phyloP scores from a whole-genome alignment of 345 rosid species.

The Gossypium rotundifolium region DNA sequence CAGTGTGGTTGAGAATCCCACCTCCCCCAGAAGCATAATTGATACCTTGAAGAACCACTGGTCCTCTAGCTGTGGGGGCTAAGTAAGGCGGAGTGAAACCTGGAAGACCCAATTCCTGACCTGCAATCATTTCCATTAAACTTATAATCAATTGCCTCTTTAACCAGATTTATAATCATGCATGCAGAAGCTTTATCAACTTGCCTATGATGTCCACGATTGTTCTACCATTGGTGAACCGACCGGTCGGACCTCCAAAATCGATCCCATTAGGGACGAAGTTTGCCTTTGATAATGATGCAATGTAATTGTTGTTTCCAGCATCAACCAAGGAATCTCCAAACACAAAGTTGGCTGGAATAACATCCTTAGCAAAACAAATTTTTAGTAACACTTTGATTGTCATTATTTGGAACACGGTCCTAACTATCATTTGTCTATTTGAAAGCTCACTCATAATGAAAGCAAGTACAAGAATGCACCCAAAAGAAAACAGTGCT shows the following conservation, averaged over 20 bases:
- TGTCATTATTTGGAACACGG: not conserved
- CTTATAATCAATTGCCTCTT: not conserved
- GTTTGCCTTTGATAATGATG: constrained; percentile 58
- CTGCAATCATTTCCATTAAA: constrained; percentile 19
- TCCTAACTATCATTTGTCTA: not conserved
- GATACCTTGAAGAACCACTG: constrained; percentile 50
- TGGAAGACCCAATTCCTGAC: constrained; percentile 35
- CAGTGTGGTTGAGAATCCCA: constrained; percentile 69
- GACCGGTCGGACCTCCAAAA: constrained; percentile 62
- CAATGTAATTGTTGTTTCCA: constrained; percentile 74
- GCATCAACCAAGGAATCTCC: constrained; percentile 78
- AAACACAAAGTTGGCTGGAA: constrained; percentile 51
- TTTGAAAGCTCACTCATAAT: constrained; percentile 11
- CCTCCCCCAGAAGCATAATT: constrained; percentile 83
- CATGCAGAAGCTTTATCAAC: not conserved
- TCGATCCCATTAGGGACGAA: constrained; percentile 69
- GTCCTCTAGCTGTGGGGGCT: constrained; percentile 57
- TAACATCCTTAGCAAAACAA: constrained; percentile 18
- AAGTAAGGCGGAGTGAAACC: constrained; percentile 60
- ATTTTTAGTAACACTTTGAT: constrained; percentile 11
- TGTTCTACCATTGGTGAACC: constrained; percentile 78
- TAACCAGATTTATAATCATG: not conserved
- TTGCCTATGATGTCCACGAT: constrained; percentile 66
- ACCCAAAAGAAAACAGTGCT: not conserved
- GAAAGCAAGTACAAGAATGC: not conserved